phyloP scores from a whole-genome alignment of 2,329 filamentous ascomycete species.

The Colletotrichum gloeosporioides region DNA sequence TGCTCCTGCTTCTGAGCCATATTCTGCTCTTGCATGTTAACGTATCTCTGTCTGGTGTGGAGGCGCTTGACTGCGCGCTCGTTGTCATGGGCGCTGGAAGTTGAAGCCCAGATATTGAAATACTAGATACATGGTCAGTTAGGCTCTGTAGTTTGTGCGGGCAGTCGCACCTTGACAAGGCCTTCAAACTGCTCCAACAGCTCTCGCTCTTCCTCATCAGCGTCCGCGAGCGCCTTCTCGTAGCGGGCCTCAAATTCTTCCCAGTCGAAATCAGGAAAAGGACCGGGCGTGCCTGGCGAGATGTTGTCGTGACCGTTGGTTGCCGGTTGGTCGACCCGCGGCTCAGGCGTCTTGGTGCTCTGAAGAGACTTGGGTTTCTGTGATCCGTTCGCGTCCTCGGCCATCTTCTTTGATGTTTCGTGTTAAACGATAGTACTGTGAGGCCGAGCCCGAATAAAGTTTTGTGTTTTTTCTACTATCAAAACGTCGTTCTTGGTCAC shows the following conservation, averaged over 20 bases:
- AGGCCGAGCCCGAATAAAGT: neutral
- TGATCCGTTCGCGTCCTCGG: neutral
- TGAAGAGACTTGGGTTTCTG: slow-evolving; percentile 18
- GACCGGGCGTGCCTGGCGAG: slow-evolving; percentile 56
- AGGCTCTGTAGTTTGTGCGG: neutral
- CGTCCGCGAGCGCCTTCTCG: slow-evolving; percentile 66
- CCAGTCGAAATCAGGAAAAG: slow-evolving; percentile 74
- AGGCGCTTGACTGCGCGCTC: slow-evolving; percentile 80
- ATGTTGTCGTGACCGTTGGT: slow-evolving; percentile 31
- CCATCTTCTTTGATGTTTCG: neutral
- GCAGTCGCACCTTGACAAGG: slow-evolving; percentile 62
- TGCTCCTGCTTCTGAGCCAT: slow-evolving; percentile 80
- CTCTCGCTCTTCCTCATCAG: slow-evolving; percentile 67
- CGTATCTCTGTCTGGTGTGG: slow-evolving; percentile 78
- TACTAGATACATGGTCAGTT: slow-evolving; percentile 55
- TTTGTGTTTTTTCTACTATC: neutral
- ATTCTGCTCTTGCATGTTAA: slow-evolving; percentile 74
- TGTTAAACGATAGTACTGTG: neutral
- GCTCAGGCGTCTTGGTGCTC: slow-evolving; percentile 42
- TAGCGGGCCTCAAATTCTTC: slow-evolving; percentile 75
- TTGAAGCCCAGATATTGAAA: slow-evolving; percentile 80
- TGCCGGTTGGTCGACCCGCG: slow-evolving; percentile 35
- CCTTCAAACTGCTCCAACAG: slow-evolving; percentile 71
- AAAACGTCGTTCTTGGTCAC: neutral
- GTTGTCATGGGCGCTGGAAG: slow-evolving; percentile 75